Evolutionary conservation across 2,329 filamentous ascomycete species (phyloP), one percentile per base, ranked within the genome.

Genomic region (Fonsecaea multimorphosa): DNA sequence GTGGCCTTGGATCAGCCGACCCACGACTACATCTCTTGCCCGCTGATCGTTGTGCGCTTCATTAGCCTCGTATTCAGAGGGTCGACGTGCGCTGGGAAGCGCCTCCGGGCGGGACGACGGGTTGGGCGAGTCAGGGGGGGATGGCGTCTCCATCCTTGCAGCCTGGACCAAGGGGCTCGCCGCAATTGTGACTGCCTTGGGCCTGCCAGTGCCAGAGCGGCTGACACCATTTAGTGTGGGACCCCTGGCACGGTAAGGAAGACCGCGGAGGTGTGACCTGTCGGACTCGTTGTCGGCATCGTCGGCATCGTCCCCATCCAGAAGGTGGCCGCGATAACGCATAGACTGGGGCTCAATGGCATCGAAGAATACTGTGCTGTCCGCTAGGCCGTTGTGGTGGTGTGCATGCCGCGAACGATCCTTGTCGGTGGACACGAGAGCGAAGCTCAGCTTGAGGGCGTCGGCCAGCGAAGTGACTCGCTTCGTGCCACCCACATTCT

Each of bases 401-500:
- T 77, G 78, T 6, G 78, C 74, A 12, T 61, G 58, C 24, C 63
- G 38, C 16, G 61, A 66, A 38, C 82, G 83, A 60, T 90, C 66
- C 72, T 87, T 85, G 72, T 96, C 92, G 6, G 92, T 96, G 2
- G 92, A 96, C 62, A 99, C 93, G 75, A 99, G 93, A 71, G 95
- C 95, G 73, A 99, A 99, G 82, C 96, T 98, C 72, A 99, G 86
- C 84, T 98, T 98, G 72, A 99, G 81, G 1, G 93, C 93, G 80
- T 99, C 95, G 67, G 95, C 95, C 61, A 99, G 83, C 31, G 94
- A 97, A 14, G 95, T 99, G 44, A 98, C 95, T 71, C 95, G 87
- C 82, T 99, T 99, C 56, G 95, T 98, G 65, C 95, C 95, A 63
- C 95, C 95, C 1, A 95, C 91, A 75, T 99, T 99, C 83, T 99